Base-by-base conservation (phyloP, 768 basidiomycete species). In the Rhizopogon sp. region DNA sequence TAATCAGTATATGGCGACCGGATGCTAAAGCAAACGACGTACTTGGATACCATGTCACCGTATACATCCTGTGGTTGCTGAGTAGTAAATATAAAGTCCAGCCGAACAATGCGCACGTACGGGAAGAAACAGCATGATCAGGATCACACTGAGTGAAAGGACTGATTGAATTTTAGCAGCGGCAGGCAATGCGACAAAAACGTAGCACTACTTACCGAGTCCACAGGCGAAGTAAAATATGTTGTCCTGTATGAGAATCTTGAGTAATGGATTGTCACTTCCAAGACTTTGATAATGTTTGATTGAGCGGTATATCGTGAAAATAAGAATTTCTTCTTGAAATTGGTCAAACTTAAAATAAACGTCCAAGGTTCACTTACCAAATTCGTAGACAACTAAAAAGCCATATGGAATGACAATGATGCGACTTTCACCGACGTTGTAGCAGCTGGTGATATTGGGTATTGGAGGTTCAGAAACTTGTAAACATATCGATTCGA, bases 161-260 rank as follows among this genome's bases (percentile, higher is more conserved):
- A 53, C 42, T 53, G 20, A 6, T 3, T 3, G 16, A 35, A 53
- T 9, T 2, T 4, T 6, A 31, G 28, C 42, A 53, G 43, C 14
- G 4, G 3, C 16, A 31, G 20, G 20, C 31, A 17, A n/a, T n/a
- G 10, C 16, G 4, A 5, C 39, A 22, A 33, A 49, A 29, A 28
- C 6, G 31, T 11, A 33, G n/a, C 25, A 33, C 25, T 6, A 53
- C 52, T 11, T 13, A 53, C 52, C 31, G 3, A 53, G n/a, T 33
- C 52, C 52, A 13, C 52, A 51, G 28, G 25, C 17, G 28, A 53
- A 53, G 16, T 53, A 53, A 9, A 53, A 53, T 51, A 53, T 51
- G 31, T 53, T 53, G 31, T 53, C 46, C 31, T 50, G 52, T 20
- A 20, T 20, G 20, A 20, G 20, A 33, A 31, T 45, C 14, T 22